Percentiles rank a stretch among this genome's conserved stretches.
Evolutionary conservation across 1,139 yeast species (phyloP).

Genomic region (Sugiyamaella novakii): DNA sequence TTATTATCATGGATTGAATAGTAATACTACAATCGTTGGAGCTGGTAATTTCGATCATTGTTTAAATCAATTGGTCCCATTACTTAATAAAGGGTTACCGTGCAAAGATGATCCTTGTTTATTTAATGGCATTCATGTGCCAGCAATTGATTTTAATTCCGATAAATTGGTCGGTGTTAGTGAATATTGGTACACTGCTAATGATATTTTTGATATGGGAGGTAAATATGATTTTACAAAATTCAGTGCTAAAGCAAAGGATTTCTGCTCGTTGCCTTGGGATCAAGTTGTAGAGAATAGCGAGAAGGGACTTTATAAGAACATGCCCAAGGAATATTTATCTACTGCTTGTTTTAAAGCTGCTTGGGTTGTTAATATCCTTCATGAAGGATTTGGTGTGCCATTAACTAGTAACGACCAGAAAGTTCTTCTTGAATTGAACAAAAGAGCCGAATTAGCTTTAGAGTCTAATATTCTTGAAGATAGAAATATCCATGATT

Average conservation of each 20-base stretch:
- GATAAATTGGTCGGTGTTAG: constrained; percentile 75
- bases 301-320: constrained; percentile 34
- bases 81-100: constrained; percentile 49
- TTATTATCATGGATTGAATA: constrained; percentile 31
- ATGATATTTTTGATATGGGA: constrained; percentile 47
- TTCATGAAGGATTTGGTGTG: constrained; percentile 76
- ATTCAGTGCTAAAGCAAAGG: constrained; percentile 51
- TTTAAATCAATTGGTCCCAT: constrained; percentile 47
- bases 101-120: constrained; percentile 49
- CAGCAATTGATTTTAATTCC: constrained; percentile 66
- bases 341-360: constrained; percentile 66
- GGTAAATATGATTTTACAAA: constrained; percentile 47
- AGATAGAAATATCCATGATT: constrained; percentile 25
- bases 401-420: constrained; percentile 46
- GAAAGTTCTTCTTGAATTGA: constrained; percentile 7
- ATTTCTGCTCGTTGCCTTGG: constrained; percentile 52
- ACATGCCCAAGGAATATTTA: constrained; percentile 49
- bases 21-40: constrained; percentile 15
- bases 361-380: constrained; percentile 70
- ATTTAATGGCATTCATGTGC: constrained; percentile 49
- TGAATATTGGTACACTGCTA: constrained; percentile 78
- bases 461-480: constrained; percentile 16
- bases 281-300: constrained; percentile 44
- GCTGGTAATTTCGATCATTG: constrained; percentile 13
- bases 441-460: constrained; percentile 8